phyloP scores from a whole-genome alignment of 352 stramenopile genomes.

The Phytophthora pinifolia region DNA sequence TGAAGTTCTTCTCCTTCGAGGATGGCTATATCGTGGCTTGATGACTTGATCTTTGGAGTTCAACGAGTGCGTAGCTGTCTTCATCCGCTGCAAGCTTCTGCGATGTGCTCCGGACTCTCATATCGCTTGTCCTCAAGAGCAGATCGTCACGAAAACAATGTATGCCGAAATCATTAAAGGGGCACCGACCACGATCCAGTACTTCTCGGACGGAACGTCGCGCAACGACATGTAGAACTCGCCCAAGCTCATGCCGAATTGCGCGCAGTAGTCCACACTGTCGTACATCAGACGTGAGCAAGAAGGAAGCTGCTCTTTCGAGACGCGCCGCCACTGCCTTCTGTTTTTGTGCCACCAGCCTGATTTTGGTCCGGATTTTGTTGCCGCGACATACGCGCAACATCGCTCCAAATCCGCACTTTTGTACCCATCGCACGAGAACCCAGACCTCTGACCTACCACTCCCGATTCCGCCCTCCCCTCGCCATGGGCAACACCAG shows the following conservation, averaged over 20 bases:
- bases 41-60: background rate
- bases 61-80: conserved; percentile 6
- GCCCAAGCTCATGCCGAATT: conserved; percentile 35
- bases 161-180: conserved; percentile 39
- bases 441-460: conserved; percentile 8
- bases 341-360: too few relatives aligned
- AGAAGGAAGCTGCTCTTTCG: too few relatives aligned
- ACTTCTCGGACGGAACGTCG: conserved; percentile 21
- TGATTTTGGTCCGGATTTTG: background rate
- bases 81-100: conserved; percentile 2
- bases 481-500: conserved; percentile 67
- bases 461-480: conserved; percentile 19
- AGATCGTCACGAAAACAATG: conserved; percentile 36
- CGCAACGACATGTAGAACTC: conserved; percentile 41
- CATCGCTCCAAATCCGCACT: background rate
- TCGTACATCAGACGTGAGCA: too few relatives aligned
- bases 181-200: conserved; percentile 33
- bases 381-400: background rate
- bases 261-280: conserved; percentile 30
- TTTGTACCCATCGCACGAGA: conserved; percentile 19
- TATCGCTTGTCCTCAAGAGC: conserved; percentile 27
- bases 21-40: conserved; percentile 1
- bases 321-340: too few relatives aligned
- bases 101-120: conserved; percentile 26
- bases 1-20: conserved; percentile 24